Conservation (phyloP, 2,329 filamentous ascomycete species). For the Lecanicillium sp. region DNA sequence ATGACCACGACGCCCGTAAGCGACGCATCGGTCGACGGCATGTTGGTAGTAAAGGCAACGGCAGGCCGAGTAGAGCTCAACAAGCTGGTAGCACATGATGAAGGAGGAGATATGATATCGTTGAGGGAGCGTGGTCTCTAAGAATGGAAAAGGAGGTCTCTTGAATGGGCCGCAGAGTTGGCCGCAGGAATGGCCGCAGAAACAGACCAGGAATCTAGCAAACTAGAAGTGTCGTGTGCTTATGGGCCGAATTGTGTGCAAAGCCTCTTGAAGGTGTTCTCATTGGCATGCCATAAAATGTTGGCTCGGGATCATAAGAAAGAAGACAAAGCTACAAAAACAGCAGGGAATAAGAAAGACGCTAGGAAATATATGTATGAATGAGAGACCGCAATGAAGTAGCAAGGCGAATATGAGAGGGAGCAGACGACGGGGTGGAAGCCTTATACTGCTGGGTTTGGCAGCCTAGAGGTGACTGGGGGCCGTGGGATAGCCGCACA, state of each 20-base stretch:
- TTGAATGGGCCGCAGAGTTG: not conserved
- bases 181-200: not conserved
- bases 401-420: not conserved
- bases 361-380: conserved; percentile 3
- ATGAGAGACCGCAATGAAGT: not conserved
- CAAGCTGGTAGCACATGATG: conserved; percentile 78
- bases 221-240: too few species aligned
- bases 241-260: too few species aligned
- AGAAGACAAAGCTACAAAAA: conserved; percentile 18
- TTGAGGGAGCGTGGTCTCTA: conserved; percentile 1
- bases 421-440: conserved; percentile 1
- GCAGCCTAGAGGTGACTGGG: conserved; percentile 5
- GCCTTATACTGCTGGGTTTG: conserved; percentile 5
- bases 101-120: conserved; percentile 2
- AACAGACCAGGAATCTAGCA: not conserved
- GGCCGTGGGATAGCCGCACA: not conserved
- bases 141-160: not conserved
- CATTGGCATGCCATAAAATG: too few species aligned
- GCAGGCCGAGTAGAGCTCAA: conserved; percentile 82
- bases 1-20: conserved; percentile 68
- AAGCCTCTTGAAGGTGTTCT: conserved; percentile 9
- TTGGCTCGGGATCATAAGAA: conserved; percentile 8
- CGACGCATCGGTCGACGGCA: conserved; percentile 71
- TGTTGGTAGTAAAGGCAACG: conserved; percentile 84
- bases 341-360: conserved; percentile 14